phyloP scores from a whole-genome alignment of 1,139 yeast species.

The Debaryomyces nepalensis region DNA sequence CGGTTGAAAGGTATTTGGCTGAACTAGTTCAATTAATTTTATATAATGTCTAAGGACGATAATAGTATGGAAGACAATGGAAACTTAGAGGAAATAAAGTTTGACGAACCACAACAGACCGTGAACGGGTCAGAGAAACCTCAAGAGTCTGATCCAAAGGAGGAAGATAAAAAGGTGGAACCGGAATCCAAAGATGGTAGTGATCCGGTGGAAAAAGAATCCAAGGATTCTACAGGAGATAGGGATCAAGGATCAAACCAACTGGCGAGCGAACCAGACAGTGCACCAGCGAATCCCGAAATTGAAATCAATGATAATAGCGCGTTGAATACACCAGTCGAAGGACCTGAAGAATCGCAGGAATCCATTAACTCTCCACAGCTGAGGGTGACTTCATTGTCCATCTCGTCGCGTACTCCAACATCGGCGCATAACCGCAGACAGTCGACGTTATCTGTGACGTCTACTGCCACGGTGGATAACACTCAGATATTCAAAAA shows the following conservation, averaged over 20 bases:
- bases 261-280: background rate
- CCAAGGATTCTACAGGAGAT: background rate
- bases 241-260: background rate
- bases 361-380: conserved; percentile 6
- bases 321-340: background rate
- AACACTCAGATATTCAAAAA: conserved; percentile 45
- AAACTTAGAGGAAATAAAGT: conserved; percentile 6
- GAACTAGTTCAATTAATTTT: conserved; percentile 3
- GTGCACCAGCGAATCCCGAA: conserved; percentile 7
- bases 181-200: conserved; percentile 1
- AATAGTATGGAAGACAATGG: conserved; percentile 4
- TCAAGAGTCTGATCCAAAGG: conserved; percentile 5
- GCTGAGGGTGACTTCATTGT: conserved; percentile 9
- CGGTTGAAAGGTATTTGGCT: background rate
- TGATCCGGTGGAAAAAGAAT: background rate
- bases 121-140: conserved; percentile 5
- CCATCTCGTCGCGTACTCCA: conserved; percentile 9
- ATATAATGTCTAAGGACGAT: conserved; percentile 11
- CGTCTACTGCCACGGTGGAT: conserved; percentile 37
- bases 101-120: conserved; percentile 4
- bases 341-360: conserved; percentile 2
- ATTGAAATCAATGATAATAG: conserved; percentile 9
- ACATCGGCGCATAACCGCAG: conserved; percentile 22
- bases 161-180: conserved; percentile 6
- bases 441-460: conserved; percentile 27